Percentiles rank a stretch among this genome's conserved stretches.
phyloP scores from a whole-genome alignment of 139 green algal species.

The Ulvella scutata region DNA sequence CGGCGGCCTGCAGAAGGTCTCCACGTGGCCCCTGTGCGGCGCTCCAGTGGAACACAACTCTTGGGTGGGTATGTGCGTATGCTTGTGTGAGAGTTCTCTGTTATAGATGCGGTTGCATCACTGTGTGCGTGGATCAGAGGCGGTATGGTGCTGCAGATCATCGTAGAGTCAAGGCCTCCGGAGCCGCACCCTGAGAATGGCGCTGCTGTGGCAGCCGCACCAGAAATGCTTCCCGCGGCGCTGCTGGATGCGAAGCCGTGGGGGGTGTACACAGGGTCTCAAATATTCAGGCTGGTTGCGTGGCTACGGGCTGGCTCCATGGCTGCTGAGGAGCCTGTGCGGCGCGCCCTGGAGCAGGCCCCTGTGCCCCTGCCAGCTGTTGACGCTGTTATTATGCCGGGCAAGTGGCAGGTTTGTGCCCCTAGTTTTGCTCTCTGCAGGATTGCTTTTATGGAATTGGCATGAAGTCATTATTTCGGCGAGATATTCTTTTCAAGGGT shows the following conservation, averaged over 20 bases:
- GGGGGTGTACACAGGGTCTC: background rate
- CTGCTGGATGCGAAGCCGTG: background rate
- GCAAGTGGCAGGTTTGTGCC: background rate
- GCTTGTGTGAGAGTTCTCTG: too few relatives aligned
- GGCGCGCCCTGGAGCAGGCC: constrained; percentile 27
- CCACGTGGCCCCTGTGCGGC: too few relatives aligned
- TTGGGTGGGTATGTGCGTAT: too few relatives aligned
- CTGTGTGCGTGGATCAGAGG: too few relatives aligned
- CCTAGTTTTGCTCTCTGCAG: too few relatives aligned
- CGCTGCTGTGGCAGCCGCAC: background rate
- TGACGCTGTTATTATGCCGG: background rate
- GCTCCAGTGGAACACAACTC: too few relatives aligned
- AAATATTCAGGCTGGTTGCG: constrained; percentile 15
- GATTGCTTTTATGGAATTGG: background rate
- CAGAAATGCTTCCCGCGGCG: background rate
- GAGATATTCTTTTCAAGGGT: background rate
- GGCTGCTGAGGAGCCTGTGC: constrained; percentile 26
- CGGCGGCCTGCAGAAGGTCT: too few relatives aligned
- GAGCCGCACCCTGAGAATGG: background rate
- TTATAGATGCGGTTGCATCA: too few relatives aligned
- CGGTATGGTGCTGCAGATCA: constrained; percentile 11
- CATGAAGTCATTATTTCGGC: constrained; percentile 3
- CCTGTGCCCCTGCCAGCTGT: constrained; percentile 15
- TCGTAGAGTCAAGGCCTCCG: constrained; percentile 7
- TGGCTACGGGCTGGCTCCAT: constrained; percentile 23